Percentiles rank a stretch among this genome's conserved stretches.
Conservation (phyloP, 2,329 filamentous ascomycete genomes). For the Ophiostoma sp. region DNA sequence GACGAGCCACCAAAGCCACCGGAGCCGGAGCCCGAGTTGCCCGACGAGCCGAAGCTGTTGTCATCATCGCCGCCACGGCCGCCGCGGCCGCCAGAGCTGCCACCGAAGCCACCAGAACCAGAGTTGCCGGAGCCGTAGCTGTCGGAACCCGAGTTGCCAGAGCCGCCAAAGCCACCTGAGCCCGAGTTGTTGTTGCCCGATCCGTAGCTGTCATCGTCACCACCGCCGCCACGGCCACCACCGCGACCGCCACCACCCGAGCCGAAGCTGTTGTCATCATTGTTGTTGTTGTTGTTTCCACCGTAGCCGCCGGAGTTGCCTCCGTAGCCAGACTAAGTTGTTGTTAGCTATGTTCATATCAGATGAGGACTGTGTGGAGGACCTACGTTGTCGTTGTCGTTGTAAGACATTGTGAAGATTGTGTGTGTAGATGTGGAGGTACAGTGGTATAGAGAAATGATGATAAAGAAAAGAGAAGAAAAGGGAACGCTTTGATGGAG, state of each 20-base stretch:
- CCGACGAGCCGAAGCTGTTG: constrained; percentile 30
- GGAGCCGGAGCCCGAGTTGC: constrained; percentile 7
- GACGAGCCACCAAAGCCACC: constrained; percentile 17
- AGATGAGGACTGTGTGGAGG: background rate
- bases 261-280: constrained; percentile 16
- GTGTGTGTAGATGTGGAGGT: background rate
- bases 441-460: background rate
- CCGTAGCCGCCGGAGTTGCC: constrained; percentile 30
- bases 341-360: background rate
- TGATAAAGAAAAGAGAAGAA: background rate
- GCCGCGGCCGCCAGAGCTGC: constrained; percentile 26
- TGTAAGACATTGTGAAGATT: constrained; percentile 47
- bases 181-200: constrained; percentile 18
- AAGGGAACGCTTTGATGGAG: background rate
- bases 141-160: background rate
- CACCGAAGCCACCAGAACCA: constrained; percentile 18
- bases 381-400: constrained; percentile 40
- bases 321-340: constrained; percentile 26
- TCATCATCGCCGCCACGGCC: constrained; percentile 15
- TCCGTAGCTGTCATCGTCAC: background rate
- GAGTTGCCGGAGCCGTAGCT: constrained; percentile 17
- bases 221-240: constrained; percentile 22
- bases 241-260: constrained; percentile 25
- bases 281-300: constrained; percentile 14
- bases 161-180: constrained; percentile 17